Base-by-base conservation (phyloP, 164 flowering plant genomes). In the Litsea cubeba region DNA sequence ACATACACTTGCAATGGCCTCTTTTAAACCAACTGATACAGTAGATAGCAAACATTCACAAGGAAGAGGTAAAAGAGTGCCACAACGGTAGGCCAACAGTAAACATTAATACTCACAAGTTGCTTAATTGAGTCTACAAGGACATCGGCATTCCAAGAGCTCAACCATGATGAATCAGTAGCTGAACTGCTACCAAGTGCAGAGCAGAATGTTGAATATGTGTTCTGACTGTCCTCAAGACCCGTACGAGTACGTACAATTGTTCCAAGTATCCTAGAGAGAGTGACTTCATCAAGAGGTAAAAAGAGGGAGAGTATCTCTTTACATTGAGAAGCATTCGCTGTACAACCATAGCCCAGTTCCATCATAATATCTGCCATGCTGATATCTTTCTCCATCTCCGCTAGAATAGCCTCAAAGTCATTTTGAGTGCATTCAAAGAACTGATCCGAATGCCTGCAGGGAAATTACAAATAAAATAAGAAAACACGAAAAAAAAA, bases 311-410 rank as follows among this genome's bases (percentile, higher is more conserved):
- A 91, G 46, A 96, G 78, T 69, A 92, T 80, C 74, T 92, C 93
- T 82, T 86, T 90, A 83, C 99, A 96, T 26, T 88, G 94, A 20
- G 86, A 75, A 28, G 81, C 83, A 87, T 83, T 81, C 67, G 81
- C 78, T 11, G 99, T 91, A 86, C 97, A 92, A 50, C 94, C 97
- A 87, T 92, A 92, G 50, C 99, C 98, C 60, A 94, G 81, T 77
- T 96, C 99, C 78, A 80, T 85, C 87, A 96, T 76, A 22, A 91
- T 77, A 80, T 91, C 97, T 70, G 87, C 95, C 87, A 91, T 83
- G 82, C 85, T 88, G 72, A 82, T 84, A 76, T 94, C 98, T 78
- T 83, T 88, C 85, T 96, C 93, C 85, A 96, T 88, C 80, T 96
- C 98, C 12, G 87, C 93, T 50, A 94, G 82, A 76, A 96, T 79